Conservation (phyloP, 2,329 filamentous ascomycete species). For the Madurella mycetomatis region DNA sequence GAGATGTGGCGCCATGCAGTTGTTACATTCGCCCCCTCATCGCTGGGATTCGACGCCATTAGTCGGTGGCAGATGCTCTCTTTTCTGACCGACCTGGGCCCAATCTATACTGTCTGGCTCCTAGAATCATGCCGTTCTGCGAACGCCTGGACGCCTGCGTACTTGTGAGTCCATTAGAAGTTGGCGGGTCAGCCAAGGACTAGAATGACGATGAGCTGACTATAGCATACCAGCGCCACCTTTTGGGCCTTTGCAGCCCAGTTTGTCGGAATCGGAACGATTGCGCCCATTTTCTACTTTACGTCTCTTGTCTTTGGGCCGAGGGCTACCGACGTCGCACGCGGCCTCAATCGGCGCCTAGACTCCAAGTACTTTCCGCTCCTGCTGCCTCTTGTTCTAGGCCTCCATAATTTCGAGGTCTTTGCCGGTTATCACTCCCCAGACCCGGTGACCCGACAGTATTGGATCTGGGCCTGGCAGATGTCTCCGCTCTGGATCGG, state of each 20-base stretch:
- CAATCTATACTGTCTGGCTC: slow-evolving; percentile 24
- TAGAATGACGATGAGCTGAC: no score
- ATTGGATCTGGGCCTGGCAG: slow-evolving; percentile 29
- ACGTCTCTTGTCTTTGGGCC: background rate
- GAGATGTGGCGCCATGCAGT: slow-evolving; percentile 18
- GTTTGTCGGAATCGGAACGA: background rate
- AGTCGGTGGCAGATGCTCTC: slow-evolving; percentile 25
- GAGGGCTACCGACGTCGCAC: background rate
- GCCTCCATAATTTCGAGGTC: slow-evolving; percentile 23
- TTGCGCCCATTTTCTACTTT: background rate
- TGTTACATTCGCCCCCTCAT: slow-evolving; percentile 21
- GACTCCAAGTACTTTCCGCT: background rate
- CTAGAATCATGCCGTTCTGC: slow-evolving; percentile 21
- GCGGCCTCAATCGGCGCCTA: background rate
- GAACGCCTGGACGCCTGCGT: slow-evolving; percentile 19
- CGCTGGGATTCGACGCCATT: slow-evolving; percentile 20
- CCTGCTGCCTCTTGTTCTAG: slow-evolving; percentile 16
- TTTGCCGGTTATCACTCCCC: slow-evolving; percentile 20
- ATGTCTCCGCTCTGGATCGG: slow-evolving; percentile 25
- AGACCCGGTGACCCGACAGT: slow-evolving; percentile 21
- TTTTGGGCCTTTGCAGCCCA: background rate
- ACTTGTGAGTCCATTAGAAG: slow-evolving; percentile 24
- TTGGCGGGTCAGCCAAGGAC: no score
- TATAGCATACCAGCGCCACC: background rate
- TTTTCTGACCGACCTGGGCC: slow-evolving; percentile 25